Evolutionary conservation across 257 asterid species (phyloP).

Genomic region (Solanum piurae): DNA sequence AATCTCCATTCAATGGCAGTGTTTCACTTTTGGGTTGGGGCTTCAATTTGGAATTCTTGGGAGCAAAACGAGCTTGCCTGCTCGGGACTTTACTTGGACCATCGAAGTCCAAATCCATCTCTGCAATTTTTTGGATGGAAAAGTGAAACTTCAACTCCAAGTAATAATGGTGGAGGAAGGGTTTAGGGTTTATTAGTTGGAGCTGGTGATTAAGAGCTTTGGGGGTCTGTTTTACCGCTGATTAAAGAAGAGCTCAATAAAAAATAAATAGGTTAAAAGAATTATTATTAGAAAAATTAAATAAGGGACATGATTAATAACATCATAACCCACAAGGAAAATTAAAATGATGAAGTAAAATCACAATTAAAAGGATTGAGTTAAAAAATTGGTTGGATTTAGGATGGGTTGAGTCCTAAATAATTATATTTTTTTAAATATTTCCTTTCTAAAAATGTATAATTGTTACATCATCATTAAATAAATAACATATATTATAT

Average conservation of each 20-base stretch:
- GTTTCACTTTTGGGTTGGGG: conserved; percentile 9
- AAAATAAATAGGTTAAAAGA: neutral
- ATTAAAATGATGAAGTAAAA: neutral
- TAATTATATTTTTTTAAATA: too few species aligned
- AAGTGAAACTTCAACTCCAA: neutral
- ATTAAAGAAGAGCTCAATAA: neutral
- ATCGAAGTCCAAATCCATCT: conserved; percentile 44
- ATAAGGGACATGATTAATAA: neutral
- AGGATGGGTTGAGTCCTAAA: neutral
- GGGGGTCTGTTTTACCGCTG: neutral
- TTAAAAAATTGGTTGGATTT: neutral
- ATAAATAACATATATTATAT: too few species aligned
- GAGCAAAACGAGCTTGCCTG: conserved; percentile 47
- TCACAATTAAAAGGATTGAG: neutral
- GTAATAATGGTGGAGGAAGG: neutral
- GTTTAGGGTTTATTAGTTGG: conserved; percentile 9
- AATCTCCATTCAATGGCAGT: neutral
- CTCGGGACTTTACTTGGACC: conserved; percentile 17
- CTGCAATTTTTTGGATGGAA: conserved; percentile 21
- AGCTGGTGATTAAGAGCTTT: neutral
- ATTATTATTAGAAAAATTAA: too few species aligned
- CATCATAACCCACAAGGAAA: neutral
- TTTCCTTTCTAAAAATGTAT: too few species aligned
- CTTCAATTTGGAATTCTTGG: conserved; percentile 47
- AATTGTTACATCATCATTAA: neutral